phyloP scores from a whole-genome alignment of 345 rosid genomes.

The Hibiscus tridactylites region DNA sequence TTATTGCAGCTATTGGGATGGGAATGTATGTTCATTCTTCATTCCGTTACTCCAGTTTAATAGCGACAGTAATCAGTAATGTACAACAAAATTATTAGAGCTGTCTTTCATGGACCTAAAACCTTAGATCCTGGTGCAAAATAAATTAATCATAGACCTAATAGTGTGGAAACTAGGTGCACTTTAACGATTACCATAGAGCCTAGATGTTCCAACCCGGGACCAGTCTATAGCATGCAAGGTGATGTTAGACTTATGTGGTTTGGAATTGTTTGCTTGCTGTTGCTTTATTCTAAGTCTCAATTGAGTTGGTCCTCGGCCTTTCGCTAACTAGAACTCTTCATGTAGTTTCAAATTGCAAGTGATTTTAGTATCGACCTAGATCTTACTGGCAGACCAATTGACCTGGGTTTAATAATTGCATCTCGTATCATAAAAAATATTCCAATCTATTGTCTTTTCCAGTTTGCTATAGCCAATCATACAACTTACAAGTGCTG shows the following conservation, averaged over 20 bases:
- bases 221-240: background rate
- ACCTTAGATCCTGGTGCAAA: background rate
- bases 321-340: background rate
- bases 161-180: background rate
- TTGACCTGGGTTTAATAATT: background rate
- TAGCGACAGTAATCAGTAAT: background rate
- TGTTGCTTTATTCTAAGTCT: background rate
- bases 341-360: background rate
- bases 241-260: background rate
- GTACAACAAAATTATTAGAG: background rate
- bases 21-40: slow-evolving; percentile 51
- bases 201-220: background rate
- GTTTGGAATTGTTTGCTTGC: background rate
- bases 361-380: background rate
- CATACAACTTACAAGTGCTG: background rate
- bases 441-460: background rate
- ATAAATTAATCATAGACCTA: background rate
- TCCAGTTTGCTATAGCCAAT: background rate
- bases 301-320: background rate
- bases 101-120: background rate
- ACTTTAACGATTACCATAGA: background rate
- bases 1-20: slow-evolving; percentile 65
- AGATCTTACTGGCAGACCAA: background rate
- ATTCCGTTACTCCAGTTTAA: background rate
- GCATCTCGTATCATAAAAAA: background rate